Base-by-base conservation (phyloP, 2,329 filamentous ascomycete genomes). In the Fusarium anthophilum region DNA sequence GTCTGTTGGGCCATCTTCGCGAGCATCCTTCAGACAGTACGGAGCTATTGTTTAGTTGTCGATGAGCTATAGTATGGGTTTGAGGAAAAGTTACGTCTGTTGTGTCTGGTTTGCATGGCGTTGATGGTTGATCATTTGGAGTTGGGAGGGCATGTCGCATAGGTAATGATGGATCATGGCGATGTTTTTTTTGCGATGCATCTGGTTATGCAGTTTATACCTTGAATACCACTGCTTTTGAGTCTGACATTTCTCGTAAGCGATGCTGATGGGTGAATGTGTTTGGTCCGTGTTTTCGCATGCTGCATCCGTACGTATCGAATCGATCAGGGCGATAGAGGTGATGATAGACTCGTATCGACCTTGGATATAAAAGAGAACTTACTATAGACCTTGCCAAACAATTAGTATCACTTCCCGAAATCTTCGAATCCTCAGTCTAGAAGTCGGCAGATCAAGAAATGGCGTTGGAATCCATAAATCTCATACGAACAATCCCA, bases 1-100 rank as follows among this genome's bases (percentile, higher is more conserved):
- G 24, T 74, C 72, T 37, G 56, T 65, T n/a, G 56, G 57, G 18
- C 72, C 65, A 20, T 74, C 72, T 14, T 74, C 72, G 53, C 63
- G 72, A 7, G 72, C 72, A 39, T 74, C 72, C 26, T 55, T 56
- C 20, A 58, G 72, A 6, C 69, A 69, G 7, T 74, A 74, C 24
- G 72, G 72, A n/a, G 59, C 72, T 35, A 56, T 74, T 43, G 59
- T 69, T 26, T 74, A 56, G 35, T 6, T 28, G 37, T 6, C 47
- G 53, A 53, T 61, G 39, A 41, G 30, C 26, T 53, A 53, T 55
- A 53, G 26, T 53, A 53, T 55, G 57, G 22, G 13, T 14, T 5
- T 28, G n/a, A 26, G 12, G 47, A 67, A 74, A 68, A 69, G 45
- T 60, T 54, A 37, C 39, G 38, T 15, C n/a, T 58, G 37, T 28